Evolutionary conservation across 139 green algal species (phyloP), one percentile per base, ranked within the genome.

Genomic region (Nannochloris sp.): DNA sequence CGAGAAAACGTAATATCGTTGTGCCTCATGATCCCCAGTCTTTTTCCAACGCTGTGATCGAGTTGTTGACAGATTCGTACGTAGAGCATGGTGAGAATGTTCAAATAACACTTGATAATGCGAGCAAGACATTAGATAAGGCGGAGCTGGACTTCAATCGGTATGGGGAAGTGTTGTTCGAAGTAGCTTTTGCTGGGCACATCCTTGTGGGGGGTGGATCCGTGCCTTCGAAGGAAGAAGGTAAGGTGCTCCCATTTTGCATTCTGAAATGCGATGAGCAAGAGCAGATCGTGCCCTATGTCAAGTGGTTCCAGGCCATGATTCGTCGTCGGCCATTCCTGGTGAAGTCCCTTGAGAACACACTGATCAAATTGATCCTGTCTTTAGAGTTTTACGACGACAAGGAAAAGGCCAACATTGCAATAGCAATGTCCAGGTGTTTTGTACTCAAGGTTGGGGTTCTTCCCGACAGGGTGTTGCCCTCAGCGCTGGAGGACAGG

Each of bases 1-100:
- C 89, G 56, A 80, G 91, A 53, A 97, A 97, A 78, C 74, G 91
- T 60, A 97, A 97, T 70, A 97, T 97, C 69, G 84, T 88, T 20
- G 86, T 97, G 63, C 87, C 91, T 23, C 82, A 89, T 36, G 91
- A 97, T 63, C 91, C 91, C 5, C 79, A 77, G 61, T 92, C 88
- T 11, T 97, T 97, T 78, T 87, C 91, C 1, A 79, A 94, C 75
- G 85, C 85, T 31, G 80, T 97, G 10, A 73, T 96, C 20, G 65
- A 81, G 29, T 86, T 96, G 31, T 87, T 93, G 50, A 68, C 83
- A 44, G 87, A 95, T 59, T 68, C 73, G 6, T 73, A 91, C 40
- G 75, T 84, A 40, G 43, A 61, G 25, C 30, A 48, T 26, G 58
- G 37, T 1, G 76, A 78, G 31, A 71, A 72, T 25, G 56, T 84